Evolutionary conservation across 2,329 filamentous ascomycete genomes (phyloP).

Genomic region (Penicillium griseofulvum): DNA sequence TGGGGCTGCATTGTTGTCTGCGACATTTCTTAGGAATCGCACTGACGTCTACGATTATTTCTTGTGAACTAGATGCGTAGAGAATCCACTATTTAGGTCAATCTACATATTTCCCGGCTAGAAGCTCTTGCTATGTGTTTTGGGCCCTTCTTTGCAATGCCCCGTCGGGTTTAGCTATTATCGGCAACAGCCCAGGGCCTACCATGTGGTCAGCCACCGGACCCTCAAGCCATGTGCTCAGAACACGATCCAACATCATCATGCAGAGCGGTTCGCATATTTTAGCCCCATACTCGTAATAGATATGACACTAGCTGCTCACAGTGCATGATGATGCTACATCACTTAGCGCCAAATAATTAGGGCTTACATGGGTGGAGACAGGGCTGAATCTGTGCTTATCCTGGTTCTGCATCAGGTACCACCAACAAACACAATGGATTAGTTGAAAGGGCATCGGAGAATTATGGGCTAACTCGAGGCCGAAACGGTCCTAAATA

Average conservation of each 20-base stretch:
- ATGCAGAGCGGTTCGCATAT: neutral
- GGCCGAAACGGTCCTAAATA: neutral
- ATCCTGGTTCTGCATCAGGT: neutral
- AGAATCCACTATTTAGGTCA: neutral
- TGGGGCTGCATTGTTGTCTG: conserved; percentile 1
- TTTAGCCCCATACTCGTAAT: neutral
- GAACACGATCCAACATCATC: neutral
- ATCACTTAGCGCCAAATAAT: neutral
- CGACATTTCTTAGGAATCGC: neutral
- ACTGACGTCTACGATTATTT: neutral
- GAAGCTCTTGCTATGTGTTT: neutral
- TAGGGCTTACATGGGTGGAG: neutral
- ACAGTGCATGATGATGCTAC: conserved; percentile 5
- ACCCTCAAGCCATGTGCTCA: neutral
- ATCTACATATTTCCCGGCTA: neutral
- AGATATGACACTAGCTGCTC: conserved; percentile 1
- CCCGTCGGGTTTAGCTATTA: neutral
- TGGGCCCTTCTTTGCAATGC: neutral
- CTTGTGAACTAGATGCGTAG: neutral
- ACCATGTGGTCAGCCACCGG: neutral
- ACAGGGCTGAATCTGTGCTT: neutral
- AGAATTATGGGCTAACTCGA: neutral
- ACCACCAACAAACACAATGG: neutral
- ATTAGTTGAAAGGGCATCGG: neutral
- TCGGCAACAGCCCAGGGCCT: neutral